These are phyloP conservation scores for Phytophthora pini DNA, from an alignment of 352 stramenopile species.

Conservation along the genomic window DNA sequence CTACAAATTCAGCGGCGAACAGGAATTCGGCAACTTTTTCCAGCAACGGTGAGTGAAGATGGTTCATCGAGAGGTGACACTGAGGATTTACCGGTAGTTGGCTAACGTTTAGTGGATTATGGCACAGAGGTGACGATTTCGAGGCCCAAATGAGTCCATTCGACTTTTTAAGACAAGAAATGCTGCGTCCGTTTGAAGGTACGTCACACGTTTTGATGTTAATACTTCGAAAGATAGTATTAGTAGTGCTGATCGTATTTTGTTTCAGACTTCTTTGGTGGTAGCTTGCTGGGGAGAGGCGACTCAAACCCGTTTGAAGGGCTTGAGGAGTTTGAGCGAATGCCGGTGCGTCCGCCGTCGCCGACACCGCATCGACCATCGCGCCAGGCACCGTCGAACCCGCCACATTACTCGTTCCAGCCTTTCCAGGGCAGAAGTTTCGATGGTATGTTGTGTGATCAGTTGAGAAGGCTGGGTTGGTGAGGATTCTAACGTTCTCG, in stretches of 20 bases:
- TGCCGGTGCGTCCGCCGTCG: slow-evolving; percentile 57
- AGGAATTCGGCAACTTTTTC: slow-evolving; percentile 57
- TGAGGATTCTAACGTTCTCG: neutral
- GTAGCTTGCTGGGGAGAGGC: slow-evolving; percentile 39
- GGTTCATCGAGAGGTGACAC: neutral
- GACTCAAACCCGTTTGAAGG: slow-evolving; percentile 62
- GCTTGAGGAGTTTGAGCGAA: slow-evolving; percentile 74
- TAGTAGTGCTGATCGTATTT: neutral
- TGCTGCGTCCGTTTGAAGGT: slow-evolving; percentile 85
- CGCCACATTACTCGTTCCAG: slow-evolving; percentile 82
- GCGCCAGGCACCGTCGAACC: slow-evolving; percentile 53
- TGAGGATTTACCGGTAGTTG: neutral
- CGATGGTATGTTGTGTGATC: slow-evolving; percentile 30
- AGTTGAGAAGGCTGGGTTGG: neutral
- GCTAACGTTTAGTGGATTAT: slow-evolving; percentile 5
- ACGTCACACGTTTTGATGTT: neutral
- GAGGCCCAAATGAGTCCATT: slow-evolving; percentile 84
- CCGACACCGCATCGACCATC: slow-evolving; percentile 48
- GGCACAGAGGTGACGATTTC: slow-evolving; percentile 67
- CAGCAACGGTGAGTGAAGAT: slow-evolving; percentile 52
- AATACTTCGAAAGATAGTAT: neutral
- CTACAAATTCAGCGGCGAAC: slow-evolving; percentile 30
- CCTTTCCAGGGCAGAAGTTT: slow-evolving; percentile 44
- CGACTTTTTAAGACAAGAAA: slow-evolving; percentile 82
- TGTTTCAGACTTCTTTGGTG: slow-evolving; percentile 66